Evolutionary conservation across 2,329 filamentous ascomycete species (phyloP), one percentile per base, ranked within the genome.

Genomic region (Sordariomycetes sp.): DNA sequence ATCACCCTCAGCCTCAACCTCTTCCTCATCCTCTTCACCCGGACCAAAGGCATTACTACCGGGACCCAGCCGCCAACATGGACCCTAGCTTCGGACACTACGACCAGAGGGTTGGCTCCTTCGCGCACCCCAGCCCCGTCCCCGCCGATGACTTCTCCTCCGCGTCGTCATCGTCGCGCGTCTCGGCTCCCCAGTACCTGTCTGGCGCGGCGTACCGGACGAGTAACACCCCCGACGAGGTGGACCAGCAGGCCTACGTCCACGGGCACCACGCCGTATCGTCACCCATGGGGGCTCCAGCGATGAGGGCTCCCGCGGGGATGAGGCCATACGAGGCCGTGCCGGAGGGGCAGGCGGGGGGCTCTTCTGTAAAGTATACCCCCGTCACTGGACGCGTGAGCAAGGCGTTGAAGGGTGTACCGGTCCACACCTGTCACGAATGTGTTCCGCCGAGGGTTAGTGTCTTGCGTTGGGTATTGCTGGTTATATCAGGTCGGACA

Each of bases 391-490:
- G 76, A 22, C 76, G 78, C 60, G 75, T 80, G 48, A 82, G 79
- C 64, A 74, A 78, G 61, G 79, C 79, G 52, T 80, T 79, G 71
- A 82, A 82, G 65, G 79, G 79, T 13, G 70, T 81, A n/a, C 76
- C 76, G 17, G 79, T 82, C 56, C 79, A 82, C 64, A 72, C 69
- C 2, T 82, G 79, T 61, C 74, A 80, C 6, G 67, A 55, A 10
- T 61, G 60, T 52, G 56, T 55, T 53, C 55, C 55, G 12, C 34
- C 55, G n/a, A 57, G 55, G 50, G 55, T 57, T 53, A n/a, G 55
- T 57, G 12, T 34, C 15, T 13, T 32, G 13, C 25, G 22, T 22
- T 24, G 12, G 3, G 5, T 32, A 13, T 32, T 22, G 32, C 8
- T 17, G 13, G 4, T 50, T 24, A 24, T 24, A 20, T 25, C 7